phyloP scores from a whole-genome alignment of 139 green algal species.

The Chlorella sp. region DNA sequence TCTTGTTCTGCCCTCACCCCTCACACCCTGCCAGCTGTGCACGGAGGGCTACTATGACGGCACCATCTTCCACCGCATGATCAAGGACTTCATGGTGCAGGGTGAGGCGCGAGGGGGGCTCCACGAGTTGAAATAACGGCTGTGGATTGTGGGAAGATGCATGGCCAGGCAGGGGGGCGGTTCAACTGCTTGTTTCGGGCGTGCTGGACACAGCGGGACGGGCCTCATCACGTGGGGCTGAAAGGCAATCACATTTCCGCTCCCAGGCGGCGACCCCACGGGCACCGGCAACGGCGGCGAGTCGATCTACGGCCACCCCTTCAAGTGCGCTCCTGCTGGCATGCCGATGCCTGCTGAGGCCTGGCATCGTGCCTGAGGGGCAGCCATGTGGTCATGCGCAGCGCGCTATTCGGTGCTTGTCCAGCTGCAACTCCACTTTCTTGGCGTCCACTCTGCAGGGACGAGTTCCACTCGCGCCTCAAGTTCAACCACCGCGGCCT shows the following conservation, averaged over 20 bases:
- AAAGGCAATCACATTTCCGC: too few relatives aligned
- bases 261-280: constrained; percentile 75
- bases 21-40: constrained; percentile 82
- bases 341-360: not conserved
- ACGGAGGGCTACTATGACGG: constrained; percentile 95
- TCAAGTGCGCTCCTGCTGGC: constrained; percentile 30
- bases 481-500: constrained; percentile 92
- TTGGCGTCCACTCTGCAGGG: constrained; percentile 59
- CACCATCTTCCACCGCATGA: constrained; percentile 90
- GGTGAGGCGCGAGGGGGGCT: constrained; percentile 11
- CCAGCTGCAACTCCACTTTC: not conserved
- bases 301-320: constrained; percentile 60
- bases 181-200: not conserved
- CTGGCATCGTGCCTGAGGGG: not conserved
- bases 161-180: not conserved
- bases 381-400: not conserved
- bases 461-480: constrained; percentile 94
- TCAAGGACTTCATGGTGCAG: constrained; percentile 86
- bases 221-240: not conserved
- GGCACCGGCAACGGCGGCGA: constrained; percentile 69
- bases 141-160: not conserved
- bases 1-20: not conserved
- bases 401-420: not conserved
- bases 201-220: not conserved
- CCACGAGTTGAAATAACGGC: too few relatives aligned